phyloP scores from a whole-genome alignment of 495 filamentous ascomycete species.

The Neurospora tetraspora region DNA sequence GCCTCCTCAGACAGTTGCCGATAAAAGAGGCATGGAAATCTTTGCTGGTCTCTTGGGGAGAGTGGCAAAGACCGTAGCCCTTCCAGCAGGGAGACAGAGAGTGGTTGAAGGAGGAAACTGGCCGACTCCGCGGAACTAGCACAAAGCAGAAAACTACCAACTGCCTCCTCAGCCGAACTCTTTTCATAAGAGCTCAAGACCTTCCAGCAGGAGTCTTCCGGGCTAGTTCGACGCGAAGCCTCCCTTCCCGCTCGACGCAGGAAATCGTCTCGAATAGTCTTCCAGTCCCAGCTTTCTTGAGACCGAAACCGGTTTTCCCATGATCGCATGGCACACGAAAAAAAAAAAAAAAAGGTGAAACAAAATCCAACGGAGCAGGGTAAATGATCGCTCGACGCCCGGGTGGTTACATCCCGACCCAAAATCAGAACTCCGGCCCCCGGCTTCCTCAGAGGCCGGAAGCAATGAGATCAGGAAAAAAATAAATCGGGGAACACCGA shows the following conservation, averaged over 20 bases:
- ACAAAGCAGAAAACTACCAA: not conserved
- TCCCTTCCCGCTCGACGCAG: constrained; percentile 1
- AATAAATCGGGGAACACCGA: not conserved
- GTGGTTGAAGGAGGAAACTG: not conserved
- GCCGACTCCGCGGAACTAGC: constrained; percentile 2
- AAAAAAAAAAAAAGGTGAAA: not conserved
- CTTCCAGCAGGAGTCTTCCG: constrained; percentile 13
- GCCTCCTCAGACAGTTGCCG: constrained; percentile 1
- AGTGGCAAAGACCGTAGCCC: not conserved
- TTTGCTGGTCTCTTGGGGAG: not conserved
- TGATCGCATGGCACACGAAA: not conserved
- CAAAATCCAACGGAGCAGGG: not conserved
- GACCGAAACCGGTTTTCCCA: not conserved
- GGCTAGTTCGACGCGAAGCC: constrained; percentile 2
- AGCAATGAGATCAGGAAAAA: not conserved
- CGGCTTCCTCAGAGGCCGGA: not conserved
- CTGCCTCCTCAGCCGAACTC: constrained; percentile 5
- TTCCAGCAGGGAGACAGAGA: not conserved
- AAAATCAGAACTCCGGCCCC: not conserved
- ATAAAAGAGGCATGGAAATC: not conserved
- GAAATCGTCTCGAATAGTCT: not conserved
- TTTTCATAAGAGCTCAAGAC: not conserved
- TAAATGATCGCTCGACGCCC: not conserved
- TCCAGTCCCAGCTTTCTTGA: not conserved
- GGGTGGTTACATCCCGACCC: not conserved